Base-by-base conservation (phyloP, 2,329 filamentous ascomycete genomes). In the Pseudogymnoascus sp. region DNA sequence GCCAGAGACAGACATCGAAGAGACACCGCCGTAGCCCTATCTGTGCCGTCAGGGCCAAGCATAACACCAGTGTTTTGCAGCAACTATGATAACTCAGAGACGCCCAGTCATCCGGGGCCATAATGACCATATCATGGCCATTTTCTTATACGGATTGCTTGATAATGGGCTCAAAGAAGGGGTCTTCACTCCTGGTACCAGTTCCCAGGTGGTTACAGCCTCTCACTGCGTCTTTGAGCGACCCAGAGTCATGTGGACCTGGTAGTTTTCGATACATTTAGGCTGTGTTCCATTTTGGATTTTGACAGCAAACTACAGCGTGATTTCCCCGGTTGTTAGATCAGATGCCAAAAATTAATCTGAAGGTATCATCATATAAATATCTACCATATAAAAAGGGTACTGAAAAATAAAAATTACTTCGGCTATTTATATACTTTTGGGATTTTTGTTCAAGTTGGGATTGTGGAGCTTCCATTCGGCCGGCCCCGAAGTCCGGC, bases 1-100 rank as follows among this genome's bases (percentile, higher is more conserved):
- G 3, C 70, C 71, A 2, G 65, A 69, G 62, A 71, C 69, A 0
- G 70, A 62, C 57, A 69, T 66, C 38, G 67, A 69, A 22, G 68
- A 67, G 0, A 68, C 14, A 25, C 6, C 22, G 8, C 35, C 57
- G 4, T 18, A 14, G 6, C 30, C 3, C 14, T 16, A 30, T 7
- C 9, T 20, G 12, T 47, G 22, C 12, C 14, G 14, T 4, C 25
- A 7, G 22, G 3, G 6, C 1, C 14, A 30, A 16, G 43, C 8
- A 50, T 28, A 30, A n/a, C 12, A 47, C 41, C 14, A 47, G 41
- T 1, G 12, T 47, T 8, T n/a, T 18, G n/a, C 41, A 47, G 20
- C 22, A 47, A 25, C 41, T 25, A 7, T 5, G 20, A 25, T 25
- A n/a, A n/a, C n/a, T n/a, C n/a, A 7, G 9, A 28, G 14, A 22